These are phyloP conservation scores for Hortiboletus campestris DNA, from an alignment of 768 basidiomycete species.

Conservation along the genomic window DNA sequence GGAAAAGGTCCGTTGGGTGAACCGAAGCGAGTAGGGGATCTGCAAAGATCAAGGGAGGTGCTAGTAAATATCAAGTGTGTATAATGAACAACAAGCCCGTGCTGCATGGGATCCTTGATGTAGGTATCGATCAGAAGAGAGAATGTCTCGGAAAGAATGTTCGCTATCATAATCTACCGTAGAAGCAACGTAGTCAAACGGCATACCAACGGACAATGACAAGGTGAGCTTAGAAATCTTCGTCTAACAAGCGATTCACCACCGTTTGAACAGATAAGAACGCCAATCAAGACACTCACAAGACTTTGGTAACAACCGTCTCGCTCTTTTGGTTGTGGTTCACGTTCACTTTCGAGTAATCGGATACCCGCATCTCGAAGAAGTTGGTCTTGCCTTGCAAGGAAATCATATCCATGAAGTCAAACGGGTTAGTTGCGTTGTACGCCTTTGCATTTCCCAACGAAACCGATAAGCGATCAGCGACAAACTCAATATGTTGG, in stretches of 20 bases:
- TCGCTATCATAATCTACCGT: too few relatives aligned
- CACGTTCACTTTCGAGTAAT: conserved; percentile 69
- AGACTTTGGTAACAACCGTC: conserved; percentile 24
- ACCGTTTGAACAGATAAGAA: neutral
- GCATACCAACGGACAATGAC: neutral
- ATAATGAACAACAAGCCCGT: too few relatives aligned
- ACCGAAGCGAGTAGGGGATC: too few relatives aligned
- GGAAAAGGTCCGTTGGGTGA: too few relatives aligned
- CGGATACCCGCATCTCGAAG: conserved; percentile 93
- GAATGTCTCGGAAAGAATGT: too few relatives aligned
- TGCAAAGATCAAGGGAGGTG: too few relatives aligned
- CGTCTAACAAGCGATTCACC: conserved; percentile 36
- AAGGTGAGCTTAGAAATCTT: conserved; percentile 36
- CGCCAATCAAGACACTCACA: conserved; percentile 33
- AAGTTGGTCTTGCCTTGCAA: conserved; percentile 97
- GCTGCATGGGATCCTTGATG: too few relatives aligned
- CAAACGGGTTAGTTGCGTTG: conserved; percentile 76
- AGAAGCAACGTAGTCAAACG: too few relatives aligned
- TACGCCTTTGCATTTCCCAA: conserved; percentile 83
- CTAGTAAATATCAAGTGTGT: too few relatives aligned
- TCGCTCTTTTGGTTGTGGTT: conserved; percentile 28
- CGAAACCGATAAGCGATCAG: conserved; percentile 81
- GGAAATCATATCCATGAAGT: conserved; percentile 96
- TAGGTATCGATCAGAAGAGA: too few relatives aligned
- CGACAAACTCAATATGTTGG: conserved; percentile 90